Evolutionary conservation across 1,284 basidiomycete species (phyloP).

Genomic region (Ustilago shanxiensis): DNA sequence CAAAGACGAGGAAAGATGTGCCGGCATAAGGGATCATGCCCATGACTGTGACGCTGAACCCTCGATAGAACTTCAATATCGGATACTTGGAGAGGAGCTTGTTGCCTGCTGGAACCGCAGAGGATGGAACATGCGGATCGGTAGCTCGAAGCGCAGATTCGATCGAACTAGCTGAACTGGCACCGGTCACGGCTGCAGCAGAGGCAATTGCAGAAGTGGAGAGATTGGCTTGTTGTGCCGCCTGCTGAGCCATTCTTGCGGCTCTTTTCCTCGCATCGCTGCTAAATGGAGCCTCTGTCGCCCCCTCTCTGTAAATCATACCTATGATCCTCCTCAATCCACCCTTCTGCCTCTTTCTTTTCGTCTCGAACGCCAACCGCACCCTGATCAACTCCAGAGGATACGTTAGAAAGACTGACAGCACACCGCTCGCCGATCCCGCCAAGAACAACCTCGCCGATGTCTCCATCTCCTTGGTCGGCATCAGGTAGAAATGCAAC

Average conservation of each 20-base stretch:
- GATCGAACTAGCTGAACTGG: slow-evolving; percentile 12
- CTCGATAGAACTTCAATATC: slow-evolving; percentile 89
- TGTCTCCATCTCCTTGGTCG: slow-evolving; percentile 82
- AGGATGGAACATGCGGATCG: slow-evolving; percentile 41
- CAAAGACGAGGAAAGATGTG: slow-evolving; percentile 83
- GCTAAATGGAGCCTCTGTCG: slow-evolving; percentile 64
- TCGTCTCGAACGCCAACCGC: slow-evolving; percentile 90
- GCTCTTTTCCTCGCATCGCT: slow-evolving; percentile 59
- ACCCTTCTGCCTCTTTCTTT: slow-evolving; percentile 68
- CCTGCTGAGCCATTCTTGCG: slow-evolving; percentile 73
- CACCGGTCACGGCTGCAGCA: slow-evolving; percentile 29
- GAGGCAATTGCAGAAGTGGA: slow-evolving; percentile 37
- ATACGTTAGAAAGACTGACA: slow-evolving; percentile 91
- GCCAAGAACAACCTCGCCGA: slow-evolving; percentile 86
- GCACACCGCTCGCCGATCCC: slow-evolving; percentile 87
- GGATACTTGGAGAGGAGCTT: slow-evolving; percentile 57
- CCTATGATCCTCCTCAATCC: slow-evolving; percentile 57
- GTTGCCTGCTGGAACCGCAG: slow-evolving; percentile 31
- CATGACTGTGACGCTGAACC: slow-evolving; percentile 75
- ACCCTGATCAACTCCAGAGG: slow-evolving; percentile 95
- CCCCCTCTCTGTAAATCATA: slow-evolving; percentile 67
- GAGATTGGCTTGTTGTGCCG: slow-evolving; percentile 54
- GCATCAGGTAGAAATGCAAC: slow-evolving; percentile 84
- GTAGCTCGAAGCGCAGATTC: slow-evolving; percentile 34
- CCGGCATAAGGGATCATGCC: slow-evolving; percentile 95